Base-by-base conservation (phyloP, 305 asterid genomes). In the Ilex paraguariensis region DNA sequence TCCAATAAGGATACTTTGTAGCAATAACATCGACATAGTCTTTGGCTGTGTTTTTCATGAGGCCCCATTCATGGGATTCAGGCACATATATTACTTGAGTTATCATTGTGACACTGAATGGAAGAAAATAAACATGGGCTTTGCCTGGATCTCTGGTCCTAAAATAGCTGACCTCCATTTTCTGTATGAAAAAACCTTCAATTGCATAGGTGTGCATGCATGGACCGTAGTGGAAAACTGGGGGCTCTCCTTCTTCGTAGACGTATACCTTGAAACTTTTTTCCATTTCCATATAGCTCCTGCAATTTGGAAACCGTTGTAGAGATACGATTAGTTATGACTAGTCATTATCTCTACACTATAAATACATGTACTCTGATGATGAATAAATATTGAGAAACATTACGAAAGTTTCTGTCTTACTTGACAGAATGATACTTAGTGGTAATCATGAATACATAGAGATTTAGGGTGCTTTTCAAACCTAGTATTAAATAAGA, bases 221-320 rank as follows among this genome's bases (percentile, higher is more conserved):
- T 10, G 98, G 96, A 42, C 98, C 97, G 36, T 83, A 72, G 72
- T 91, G 98, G 61, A 89, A 91, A 59, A 91, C 80, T 0, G 98
- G 98, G 2, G 83, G 96, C 44, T 91, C 95, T 1, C 98, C 97
- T 75, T 89, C 95, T 74, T 78, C 91, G 21, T 88, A 88, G 15
- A 89, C 85, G 60, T 57, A 87, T 42, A 87, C 75, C 65, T 78
- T 87, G 70, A 91, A 82, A 21, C 72, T 70, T 63, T 82, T 88
- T 65, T 91, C 97, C 97, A 88, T 88, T 71, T 87, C 98, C 69
- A 80, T 48, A 62, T 91, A 88, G 77, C 98, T 89, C 91, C 97
- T 91, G 66, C 7, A 36, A 36, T 36, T 21, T 21, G 28, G 1
- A 21, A 21, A n/a, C n/a, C 28, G 28, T 21, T 1, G 1, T 21